These are phyloP conservation scores for Auxenochlorella pyrenoidosa DNA, from an alignment of 139 green algal species.

Conservation along the genomic window DNA sequence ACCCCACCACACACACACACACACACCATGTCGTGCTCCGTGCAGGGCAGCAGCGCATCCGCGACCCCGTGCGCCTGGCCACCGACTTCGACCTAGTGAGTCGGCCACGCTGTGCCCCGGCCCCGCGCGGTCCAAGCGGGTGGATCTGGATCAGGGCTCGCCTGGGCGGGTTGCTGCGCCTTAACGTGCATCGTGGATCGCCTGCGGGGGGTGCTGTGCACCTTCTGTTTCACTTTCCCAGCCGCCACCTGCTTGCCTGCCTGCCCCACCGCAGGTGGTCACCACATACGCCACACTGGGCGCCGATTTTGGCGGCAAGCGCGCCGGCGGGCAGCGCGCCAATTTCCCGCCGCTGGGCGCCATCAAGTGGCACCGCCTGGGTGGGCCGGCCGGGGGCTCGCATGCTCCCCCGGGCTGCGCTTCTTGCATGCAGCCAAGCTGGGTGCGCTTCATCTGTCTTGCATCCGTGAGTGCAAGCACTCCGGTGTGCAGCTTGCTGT, in stretches of 20 bases:
- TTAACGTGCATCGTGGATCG: no score
- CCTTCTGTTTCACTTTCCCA: background rate
- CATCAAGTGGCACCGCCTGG: slow-evolving; percentile 60
- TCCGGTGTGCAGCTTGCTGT: no score
- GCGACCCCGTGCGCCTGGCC: slow-evolving; percentile 56
- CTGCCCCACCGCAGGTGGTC: slow-evolving; percentile 2
- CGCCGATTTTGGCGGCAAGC: slow-evolving; percentile 46
- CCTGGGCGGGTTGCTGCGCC: no score
- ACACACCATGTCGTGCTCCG: no score
- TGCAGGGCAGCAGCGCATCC: slow-evolving; percentile 10
- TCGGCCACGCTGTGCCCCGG: background rate
- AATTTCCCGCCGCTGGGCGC: slow-evolving; percentile 39
- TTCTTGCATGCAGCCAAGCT: no score
- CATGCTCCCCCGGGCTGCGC: no score
- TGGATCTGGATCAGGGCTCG: no score
- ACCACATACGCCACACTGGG: slow-evolving; percentile 64
- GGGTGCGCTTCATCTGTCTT: no score
- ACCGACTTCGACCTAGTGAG: slow-evolving; percentile 71
- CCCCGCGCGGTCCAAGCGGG: no score
- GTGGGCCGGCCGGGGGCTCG: background rate
- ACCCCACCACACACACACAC: no score
- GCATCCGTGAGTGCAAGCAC: no score
- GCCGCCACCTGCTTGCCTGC: background rate
- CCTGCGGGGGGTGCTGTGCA: no score
- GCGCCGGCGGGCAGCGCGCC: background rate